Percentiles rank a stretch among this genome's conserved stretches.
Conservation (phyloP, 495 filamentous ascomycete genomes). For the Hyphodiscus hymeniophilus region DNA sequence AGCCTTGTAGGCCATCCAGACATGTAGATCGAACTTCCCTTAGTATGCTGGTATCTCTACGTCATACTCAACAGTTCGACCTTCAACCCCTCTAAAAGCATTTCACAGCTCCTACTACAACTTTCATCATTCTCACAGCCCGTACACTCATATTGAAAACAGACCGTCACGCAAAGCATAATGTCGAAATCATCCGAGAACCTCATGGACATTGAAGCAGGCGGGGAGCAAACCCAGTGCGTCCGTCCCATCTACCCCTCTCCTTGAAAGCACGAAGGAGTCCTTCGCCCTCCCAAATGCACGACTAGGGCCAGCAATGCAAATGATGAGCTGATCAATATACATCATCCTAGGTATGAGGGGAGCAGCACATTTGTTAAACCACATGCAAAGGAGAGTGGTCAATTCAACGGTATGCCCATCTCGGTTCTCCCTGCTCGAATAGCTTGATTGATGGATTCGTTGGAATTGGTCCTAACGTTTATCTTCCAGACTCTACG, state of each 20-base stretch:
- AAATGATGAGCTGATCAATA: neutral
- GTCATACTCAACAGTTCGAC: no score
- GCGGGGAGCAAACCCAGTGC: constrained; percentile 57
- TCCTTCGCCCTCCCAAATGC: neutral
- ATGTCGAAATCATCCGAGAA: constrained; percentile 11
- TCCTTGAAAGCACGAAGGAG: no score
- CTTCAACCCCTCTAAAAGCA: neutral
- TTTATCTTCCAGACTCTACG: neutral
- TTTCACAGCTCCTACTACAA: neutral
- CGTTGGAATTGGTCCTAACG: neutral
- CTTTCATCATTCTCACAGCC: neutral
- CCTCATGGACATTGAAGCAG: constrained; percentile 48
- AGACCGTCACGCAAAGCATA: neutral
- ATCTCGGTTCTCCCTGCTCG: neutral
- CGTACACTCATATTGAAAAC: neutral
- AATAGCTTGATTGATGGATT: neutral
- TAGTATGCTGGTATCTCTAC: no score
- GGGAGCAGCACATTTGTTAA: constrained; percentile 40
- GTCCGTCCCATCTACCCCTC: constrained; percentile 6
- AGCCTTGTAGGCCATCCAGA: no score
- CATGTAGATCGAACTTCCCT: no score
- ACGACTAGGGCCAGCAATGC: no score
- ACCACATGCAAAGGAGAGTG: constrained; percentile 44
- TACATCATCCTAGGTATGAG: constrained; percentile 48
- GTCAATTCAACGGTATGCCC: constrained; percentile 47